These are phyloP conservation scores for Penicillium occitanis DNA, from an alignment of 2,329 filamentous ascomycete genomes.

Conservation along the genomic window DNA sequence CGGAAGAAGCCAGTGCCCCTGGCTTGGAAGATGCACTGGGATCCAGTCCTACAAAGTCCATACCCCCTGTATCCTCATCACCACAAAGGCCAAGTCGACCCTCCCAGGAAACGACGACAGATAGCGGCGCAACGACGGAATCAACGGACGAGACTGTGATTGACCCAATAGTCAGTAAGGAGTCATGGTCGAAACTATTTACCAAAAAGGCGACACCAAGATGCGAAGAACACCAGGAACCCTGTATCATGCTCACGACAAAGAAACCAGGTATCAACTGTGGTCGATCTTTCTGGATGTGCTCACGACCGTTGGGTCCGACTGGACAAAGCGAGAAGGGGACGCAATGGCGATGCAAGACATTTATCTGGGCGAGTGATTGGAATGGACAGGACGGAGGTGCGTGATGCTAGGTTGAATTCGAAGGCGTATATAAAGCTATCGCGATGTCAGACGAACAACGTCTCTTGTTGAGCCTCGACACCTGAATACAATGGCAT, in stretches of 20 bases:
- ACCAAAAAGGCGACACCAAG: conserved; percentile 70
- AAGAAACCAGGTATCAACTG: conserved; percentile 88
- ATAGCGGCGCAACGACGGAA: conserved; percentile 15
- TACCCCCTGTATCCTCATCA: background rate
- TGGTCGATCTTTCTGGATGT: conserved; percentile 67
- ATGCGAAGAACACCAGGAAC: conserved; percentile 81
- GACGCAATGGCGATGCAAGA: conserved; percentile 83
- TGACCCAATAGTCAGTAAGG: conserved; percentile 71
- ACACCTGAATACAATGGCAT: background rate
- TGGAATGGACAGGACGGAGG: conserved; percentile 48
- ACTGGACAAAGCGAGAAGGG: conserved; percentile 80
- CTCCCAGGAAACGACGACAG: background rate
- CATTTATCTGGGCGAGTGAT: conserved; percentile 72
- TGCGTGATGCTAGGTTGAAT: background rate
- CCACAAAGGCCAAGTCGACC: background rate
- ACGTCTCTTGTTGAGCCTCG: background rate
- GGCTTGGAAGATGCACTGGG: background rate
- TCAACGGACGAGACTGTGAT: conserved; percentile 50
- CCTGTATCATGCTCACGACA: conserved; percentile 77
- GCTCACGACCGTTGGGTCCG: conserved; percentile 75
- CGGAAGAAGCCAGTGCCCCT: background rate
- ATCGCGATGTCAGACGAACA: background rate
- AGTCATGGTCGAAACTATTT: conserved; percentile 84
- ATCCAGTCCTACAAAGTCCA: conserved; percentile 2
- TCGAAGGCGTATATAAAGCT: background rate